A percentile compares a stretch with the other conserved stretches of the same genome.
These are phyloP conservation scores for Roridomyces roridus DNA, from an alignment of 768 basidiomycete species.

Conservation along the genomic window DNA sequence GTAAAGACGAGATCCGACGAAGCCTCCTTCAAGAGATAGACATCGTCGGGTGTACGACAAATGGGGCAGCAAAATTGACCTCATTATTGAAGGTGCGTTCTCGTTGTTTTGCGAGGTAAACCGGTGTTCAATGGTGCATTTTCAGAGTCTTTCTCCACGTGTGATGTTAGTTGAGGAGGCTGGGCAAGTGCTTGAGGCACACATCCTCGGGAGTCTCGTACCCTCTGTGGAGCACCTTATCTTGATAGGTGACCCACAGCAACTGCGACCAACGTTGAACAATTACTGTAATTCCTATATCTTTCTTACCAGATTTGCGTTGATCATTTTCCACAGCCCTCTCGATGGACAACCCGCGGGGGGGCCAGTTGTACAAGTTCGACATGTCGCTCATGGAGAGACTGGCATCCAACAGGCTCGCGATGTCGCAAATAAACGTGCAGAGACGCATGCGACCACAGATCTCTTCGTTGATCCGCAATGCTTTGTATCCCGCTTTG, in stretches of 20 bases:
- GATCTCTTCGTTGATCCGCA: conserved; percentile 67
- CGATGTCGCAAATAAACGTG: conserved; percentile 74
- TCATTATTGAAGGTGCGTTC: conserved; percentile 57
- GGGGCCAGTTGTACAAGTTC: conserved; percentile 62
- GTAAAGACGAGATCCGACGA: conserved; percentile 65
- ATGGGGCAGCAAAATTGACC: conserved; percentile 73
- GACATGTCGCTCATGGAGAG: conserved; percentile 83
- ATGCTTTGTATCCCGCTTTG: conserved; percentile 65
- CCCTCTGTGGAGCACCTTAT: conserved; percentile 75
- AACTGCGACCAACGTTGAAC: conserved; percentile 72
- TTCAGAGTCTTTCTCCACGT: conserved; percentile 61
- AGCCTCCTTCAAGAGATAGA: conserved; percentile 58
- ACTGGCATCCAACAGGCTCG: conserved; percentile 57
- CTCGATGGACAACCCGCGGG: conserved; percentile 70
- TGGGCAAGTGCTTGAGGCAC: conserved; percentile 83
- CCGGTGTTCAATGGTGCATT: not conserved
- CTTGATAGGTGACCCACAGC: conserved; percentile 80
- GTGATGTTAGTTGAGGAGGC: conserved; percentile 82
- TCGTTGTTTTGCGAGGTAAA: not conserved
- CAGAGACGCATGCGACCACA: conserved; percentile 79
- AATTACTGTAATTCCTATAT: conserved; percentile 55
- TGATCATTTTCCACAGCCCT: conserved; percentile 48
- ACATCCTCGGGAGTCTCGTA: conserved; percentile 69
- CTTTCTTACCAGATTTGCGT: not conserved
- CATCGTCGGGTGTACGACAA: conserved; percentile 81